phyloP scores from a whole-genome alignment of 371 early-diverging fungal genomes.

The Apophysomyces elegans region DNA sequence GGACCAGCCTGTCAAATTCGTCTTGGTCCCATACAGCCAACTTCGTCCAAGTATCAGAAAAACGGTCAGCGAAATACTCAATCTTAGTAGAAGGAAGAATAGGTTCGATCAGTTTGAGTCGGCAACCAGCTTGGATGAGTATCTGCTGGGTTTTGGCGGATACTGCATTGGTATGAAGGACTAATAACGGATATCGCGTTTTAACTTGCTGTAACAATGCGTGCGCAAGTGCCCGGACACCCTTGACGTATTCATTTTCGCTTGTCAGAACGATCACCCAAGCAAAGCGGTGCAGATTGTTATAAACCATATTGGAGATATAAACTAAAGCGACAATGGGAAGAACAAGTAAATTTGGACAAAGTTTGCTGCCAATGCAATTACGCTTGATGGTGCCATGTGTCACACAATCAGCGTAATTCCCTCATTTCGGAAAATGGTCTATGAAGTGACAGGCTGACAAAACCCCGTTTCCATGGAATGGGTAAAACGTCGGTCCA shows the following conservation, averaged over 20 bases:
- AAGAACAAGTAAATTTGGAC: not conserved
- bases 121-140: constrained; percentile 66
- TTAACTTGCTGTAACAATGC: constrained; percentile 66
- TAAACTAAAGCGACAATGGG: not conserved
- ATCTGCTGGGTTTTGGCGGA: constrained; percentile 38
- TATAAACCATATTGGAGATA: not conserved
- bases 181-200: constrained; percentile 70
- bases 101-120: constrained; percentile 64
- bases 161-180: constrained; percentile 69
- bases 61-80: constrained; percentile 41
- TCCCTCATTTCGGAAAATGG: too few relatives aligned
- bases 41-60: constrained; percentile 80
- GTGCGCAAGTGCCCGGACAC: constrained; percentile 77
- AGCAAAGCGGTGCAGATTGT: constrained; percentile 29
- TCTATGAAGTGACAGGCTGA: too few relatives aligned
- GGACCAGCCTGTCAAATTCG: constrained; percentile 67
- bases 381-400: not conserved
- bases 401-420: not conserved
- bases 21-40: constrained; percentile 79
- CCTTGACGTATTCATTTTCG: constrained; percentile 74
- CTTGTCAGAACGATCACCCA: constrained; percentile 75
- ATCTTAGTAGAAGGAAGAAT: constrained; percentile 81
- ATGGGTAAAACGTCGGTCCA: too few relatives aligned
- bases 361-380: not conserved
- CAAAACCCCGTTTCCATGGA: too few relatives aligned